phyloP scores from a whole-genome alignment of 2,329 filamentous ascomycete species.

The Fusarium sp. region DNA sequence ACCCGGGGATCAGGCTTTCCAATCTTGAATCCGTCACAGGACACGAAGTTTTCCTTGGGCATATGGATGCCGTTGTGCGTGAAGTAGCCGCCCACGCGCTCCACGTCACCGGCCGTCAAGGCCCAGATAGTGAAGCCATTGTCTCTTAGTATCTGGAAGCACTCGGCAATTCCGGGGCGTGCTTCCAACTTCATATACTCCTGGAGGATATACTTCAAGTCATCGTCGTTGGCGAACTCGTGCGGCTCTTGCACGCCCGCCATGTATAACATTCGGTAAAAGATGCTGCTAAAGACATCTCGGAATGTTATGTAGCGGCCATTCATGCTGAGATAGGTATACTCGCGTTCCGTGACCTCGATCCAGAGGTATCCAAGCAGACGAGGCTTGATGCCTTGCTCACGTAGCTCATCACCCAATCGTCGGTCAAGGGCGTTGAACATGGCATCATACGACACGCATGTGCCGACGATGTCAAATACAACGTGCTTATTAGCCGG shows the following conservation, averaged over 20 bases:
- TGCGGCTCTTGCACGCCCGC: slow-evolving; percentile 57
- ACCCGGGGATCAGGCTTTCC: slow-evolving; percentile 63
- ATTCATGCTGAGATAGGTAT: slow-evolving; percentile 60
- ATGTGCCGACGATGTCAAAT: slow-evolving; percentile 66
- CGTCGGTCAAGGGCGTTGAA: slow-evolving; percentile 54
- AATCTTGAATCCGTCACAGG: slow-evolving; percentile 60
- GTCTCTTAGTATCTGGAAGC: slow-evolving; percentile 55
- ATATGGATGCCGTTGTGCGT: slow-evolving; percentile 60
- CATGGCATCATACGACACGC: slow-evolving; percentile 59
- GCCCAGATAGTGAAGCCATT: slow-evolving; percentile 65
- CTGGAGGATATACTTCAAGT: slow-evolving; percentile 53
- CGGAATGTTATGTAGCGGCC: slow-evolving; percentile 56
- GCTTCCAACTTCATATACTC: slow-evolving; percentile 53
- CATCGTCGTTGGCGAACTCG: slow-evolving; percentile 55
- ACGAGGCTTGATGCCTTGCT: slow-evolving; percentile 53
- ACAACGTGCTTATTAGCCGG: slow-evolving; percentile 56
- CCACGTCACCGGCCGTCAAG: slow-evolving; percentile 63
- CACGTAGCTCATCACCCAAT: slow-evolving; percentile 54
- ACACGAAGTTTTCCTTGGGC: slow-evolving; percentile 62
- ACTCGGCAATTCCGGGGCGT: slow-evolving; percentile 55
- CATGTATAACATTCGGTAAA: slow-evolving; percentile 60
- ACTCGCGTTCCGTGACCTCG: slow-evolving; percentile 61
- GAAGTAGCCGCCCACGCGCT: slow-evolving; percentile 65
- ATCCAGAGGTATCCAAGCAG: slow-evolving; percentile 61
- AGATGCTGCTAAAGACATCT: slow-evolving; percentile 56